A percentile compares a stretch with the other conserved stretches of the same genome.
Conservation (phyloP, 2,329 filamentous ascomycete genomes). For the Drechslerella coelobrocha region DNA sequence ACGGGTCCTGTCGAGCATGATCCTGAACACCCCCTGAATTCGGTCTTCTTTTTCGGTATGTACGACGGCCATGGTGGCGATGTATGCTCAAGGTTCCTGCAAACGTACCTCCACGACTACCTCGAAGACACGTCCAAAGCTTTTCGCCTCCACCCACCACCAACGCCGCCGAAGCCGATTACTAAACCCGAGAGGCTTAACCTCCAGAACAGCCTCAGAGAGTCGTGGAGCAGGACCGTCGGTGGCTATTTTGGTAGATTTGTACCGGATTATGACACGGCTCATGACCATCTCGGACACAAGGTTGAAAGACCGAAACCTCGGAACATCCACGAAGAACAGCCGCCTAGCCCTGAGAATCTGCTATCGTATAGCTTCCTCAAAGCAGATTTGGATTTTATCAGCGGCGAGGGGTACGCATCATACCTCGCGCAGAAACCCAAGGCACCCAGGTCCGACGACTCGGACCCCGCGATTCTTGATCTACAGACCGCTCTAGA, state of each 20-base stretch:
- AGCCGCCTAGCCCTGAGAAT: constrained; percentile 71
- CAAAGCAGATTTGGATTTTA: constrained; percentile 91
- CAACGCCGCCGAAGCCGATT: constrained; percentile 39
- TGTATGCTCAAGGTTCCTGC: constrained; percentile 85
- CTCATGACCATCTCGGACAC: constrained; percentile 54
- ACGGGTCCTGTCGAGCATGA: constrained; percentile 22
- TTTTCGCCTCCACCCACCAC: constrained; percentile 58
- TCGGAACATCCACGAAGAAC: constrained; percentile 44
- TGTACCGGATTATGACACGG: constrained; percentile 72
- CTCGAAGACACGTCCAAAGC: constrained; percentile 79
- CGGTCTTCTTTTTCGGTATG: constrained; percentile 90
- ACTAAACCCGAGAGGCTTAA: constrained; percentile 67
- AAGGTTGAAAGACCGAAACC: constrained; percentile 39
- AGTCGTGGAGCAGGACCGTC: constrained; percentile 80
- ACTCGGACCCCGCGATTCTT: constrained; percentile 68
- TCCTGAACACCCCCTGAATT: constrained; percentile 33
- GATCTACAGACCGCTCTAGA: constrained; percentile 65
- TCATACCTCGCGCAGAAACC: constrained; percentile 55
- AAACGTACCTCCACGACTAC: constrained; percentile 84
- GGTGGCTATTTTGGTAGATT: constrained; percentile 96
- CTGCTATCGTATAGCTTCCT: constrained; percentile 92
- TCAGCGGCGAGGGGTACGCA: constrained; percentile 76
- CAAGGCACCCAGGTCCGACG: constrained; percentile 72
- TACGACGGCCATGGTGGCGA: constrained; percentile 94
- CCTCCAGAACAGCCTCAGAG: constrained; percentile 74